Evolutionary conservation across 2,329 filamentous ascomycete species (phyloP).

Genomic region (Nothomitra cinnamomea): DNA sequence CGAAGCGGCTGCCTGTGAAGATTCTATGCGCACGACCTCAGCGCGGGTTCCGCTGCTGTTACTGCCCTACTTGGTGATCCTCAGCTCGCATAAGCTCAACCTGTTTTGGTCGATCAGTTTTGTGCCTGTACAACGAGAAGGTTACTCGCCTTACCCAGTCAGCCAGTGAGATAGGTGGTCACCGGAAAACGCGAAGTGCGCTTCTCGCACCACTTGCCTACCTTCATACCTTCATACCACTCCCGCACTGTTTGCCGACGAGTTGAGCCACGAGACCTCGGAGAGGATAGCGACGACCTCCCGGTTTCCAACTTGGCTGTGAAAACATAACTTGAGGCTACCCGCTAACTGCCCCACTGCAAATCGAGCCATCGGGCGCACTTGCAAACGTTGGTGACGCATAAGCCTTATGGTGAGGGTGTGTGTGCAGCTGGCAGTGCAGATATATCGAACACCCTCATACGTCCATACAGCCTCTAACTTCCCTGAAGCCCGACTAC

Average conservation of each 20-base stretch:
- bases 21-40: too few relatives aligned
- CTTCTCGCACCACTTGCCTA: neutral
- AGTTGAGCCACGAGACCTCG: neutral
- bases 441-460: neutral
- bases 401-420: neutral
- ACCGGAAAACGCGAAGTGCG: neutral
- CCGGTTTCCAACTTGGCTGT: neutral
- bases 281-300: neutral
- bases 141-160: constrained; percentile 1
- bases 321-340: neutral
- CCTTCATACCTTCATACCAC: neutral
- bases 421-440: neutral
- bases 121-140: neutral
- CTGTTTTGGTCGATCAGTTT: neutral
- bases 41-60: too few relatives aligned
- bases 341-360: neutral
- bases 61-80: too few relatives aligned
- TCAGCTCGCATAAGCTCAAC: neutral
- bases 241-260: neutral
- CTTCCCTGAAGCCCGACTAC: neutral
- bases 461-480: neutral
- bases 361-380: constrained; percentile 1
- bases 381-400: neutral
- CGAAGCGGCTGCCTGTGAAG: neutral
- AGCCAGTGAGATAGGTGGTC: neutral